A percentile compares a stretch with the other conserved stretches of the same genome.
Evolutionary conservation across 2,329 filamentous ascomycete species (phyloP).

Genomic region (Amylocarpus encephaloides): DNA sequence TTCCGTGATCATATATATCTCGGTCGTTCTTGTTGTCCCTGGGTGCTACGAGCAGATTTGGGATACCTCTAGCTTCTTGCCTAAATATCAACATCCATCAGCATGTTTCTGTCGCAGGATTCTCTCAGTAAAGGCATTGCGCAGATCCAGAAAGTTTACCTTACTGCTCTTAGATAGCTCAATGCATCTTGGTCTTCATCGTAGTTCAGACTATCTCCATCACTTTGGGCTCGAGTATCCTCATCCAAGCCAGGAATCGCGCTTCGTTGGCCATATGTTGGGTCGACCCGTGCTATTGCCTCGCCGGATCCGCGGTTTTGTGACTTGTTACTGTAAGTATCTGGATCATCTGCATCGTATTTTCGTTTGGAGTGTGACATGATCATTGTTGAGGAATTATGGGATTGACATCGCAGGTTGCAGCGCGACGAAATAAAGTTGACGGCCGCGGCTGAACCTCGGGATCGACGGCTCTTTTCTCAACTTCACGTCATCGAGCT

Average conservation of each 20-base stretch:
- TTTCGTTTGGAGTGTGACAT: constrained; percentile 23
- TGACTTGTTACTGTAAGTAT: constrained; percentile 21
- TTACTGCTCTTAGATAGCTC: constrained; percentile 64
- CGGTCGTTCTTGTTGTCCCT: constrained; percentile 35
- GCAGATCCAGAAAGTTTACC: constrained; percentile 45
- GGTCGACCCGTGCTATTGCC: constrained; percentile 42
- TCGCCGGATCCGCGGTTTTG: constrained; percentile 19
- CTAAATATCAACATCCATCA: constrained; percentile 45
- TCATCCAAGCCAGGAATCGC: constrained; percentile 61
- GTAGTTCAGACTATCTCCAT: constrained; percentile 56
- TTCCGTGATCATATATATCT: constrained; percentile 43
- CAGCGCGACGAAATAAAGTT: no score
- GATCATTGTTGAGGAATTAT: not conserved
- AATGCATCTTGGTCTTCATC: constrained; percentile 60
- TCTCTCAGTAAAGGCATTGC: not conserved
- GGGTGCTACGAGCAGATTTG: constrained; percentile 62
- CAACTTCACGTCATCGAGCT: no score
- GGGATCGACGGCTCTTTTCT: no score
- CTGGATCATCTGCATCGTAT: constrained; percentile 11
- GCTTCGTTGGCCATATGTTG: constrained; percentile 64
- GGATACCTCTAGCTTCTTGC: constrained; percentile 68
- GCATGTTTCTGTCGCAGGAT: constrained; percentile 4
- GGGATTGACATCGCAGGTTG: no score
- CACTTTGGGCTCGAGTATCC: constrained; percentile 27
- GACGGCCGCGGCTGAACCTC: no score